Conservation (phyloP, 345 rosid genomes). For the Acer yangbiense region DNA sequence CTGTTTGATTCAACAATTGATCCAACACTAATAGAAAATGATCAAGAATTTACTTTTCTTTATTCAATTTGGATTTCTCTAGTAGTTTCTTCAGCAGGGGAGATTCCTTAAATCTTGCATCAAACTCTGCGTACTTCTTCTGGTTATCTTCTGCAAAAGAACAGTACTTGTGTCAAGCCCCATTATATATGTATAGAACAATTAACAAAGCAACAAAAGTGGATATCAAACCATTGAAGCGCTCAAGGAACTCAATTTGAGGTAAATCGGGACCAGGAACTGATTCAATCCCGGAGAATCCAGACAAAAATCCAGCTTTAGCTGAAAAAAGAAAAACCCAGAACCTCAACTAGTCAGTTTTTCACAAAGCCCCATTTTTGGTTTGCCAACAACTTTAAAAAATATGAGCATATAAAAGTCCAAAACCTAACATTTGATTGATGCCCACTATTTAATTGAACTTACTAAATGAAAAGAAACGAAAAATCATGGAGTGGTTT, state of each 20-base stretch:
- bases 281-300: conserved; percentile 84
- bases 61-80: conserved; percentile 71
- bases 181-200: neutral
- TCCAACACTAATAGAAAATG: neutral
- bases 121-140: conserved; percentile 82
- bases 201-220: neutral
- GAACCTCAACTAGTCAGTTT: conserved; percentile 1
- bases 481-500: neutral
- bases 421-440: neutral
- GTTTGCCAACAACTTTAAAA: no score
- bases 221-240: conserved; percentile 61
- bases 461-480: neutral
- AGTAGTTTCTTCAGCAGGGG: conserved; percentile 84
- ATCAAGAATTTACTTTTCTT: conserved; percentile 60
- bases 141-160: conserved; percentile 78
- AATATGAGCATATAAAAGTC: neutral
- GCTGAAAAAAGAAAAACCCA: conserved; percentile 44
- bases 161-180: neutral
- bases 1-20: neutral
- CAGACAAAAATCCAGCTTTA: conserved; percentile 79
- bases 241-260: conserved; percentile 68
- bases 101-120: conserved; percentile 77
- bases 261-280: conserved; percentile 90
- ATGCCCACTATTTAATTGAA: neutral
- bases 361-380: neutral